Base-by-base conservation (phyloP, 495 filamentous ascomycete species). In the Hypoxylon perforatum region DNA sequence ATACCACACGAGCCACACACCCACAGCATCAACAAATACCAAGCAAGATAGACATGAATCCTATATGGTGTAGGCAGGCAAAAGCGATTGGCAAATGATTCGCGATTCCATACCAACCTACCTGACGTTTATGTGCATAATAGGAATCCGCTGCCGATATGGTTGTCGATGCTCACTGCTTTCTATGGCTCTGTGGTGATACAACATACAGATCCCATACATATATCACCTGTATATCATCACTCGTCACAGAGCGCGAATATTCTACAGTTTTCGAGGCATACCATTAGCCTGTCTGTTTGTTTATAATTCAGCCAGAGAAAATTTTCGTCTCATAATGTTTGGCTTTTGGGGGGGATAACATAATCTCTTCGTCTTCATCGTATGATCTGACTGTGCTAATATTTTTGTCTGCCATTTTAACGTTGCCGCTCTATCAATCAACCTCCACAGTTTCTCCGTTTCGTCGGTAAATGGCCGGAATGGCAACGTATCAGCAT, bases 81-180 rank as follows among this genome's bases (percentile, higher is more conserved):
- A 18, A 18, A 9, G 41, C 11, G 7, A 21, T 44, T 8, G 36
- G 22, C 62, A 33, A 53, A 36, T 18, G n/a, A 22, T 57, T 21
- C 12, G 17, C 45, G 23, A 48, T 41, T 22, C 12, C 23, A 48
- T 21, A 25, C 45, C 44, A 39, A 14, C 3, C 4, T 53, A 25
- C 18, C n/a, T 60, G 18, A 19, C 28, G 12, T 36, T 58, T 35
- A 19, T 42, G 14, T 59, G 52, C 58, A 54, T 45, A 68, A 58
- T 15, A 50, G 57, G 65, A 58, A 68, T 58, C 41, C 58, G 18
- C 48, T 63, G 38, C 65, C 65, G 65, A 68, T 63, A 53, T 62
- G 59, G 59, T 57, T 61, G 57, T 38, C 42, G n/a, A 12, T 33
- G 8, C 30, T 33, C 25, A 33, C 1, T 3, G 7, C 30, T 33